Evolutionary conservation across 2,329 filamentous ascomycete genomes (phyloP), one percentile per base, ranked within the genome.

Genomic region (Aureobasidium sp.): DNA sequence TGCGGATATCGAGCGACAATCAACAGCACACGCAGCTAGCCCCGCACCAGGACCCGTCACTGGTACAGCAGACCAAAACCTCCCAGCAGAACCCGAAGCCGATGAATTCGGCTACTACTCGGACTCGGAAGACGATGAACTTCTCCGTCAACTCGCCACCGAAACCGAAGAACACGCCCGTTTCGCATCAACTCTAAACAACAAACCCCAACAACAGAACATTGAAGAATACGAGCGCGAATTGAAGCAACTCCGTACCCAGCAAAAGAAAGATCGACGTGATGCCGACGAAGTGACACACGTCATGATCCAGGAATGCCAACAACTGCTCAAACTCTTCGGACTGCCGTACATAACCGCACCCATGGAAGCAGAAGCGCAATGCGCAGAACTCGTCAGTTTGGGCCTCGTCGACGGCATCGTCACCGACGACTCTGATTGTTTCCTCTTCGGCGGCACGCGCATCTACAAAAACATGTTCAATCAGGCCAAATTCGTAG

Each of bases 401-500:
- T 75, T 97, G 0, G 88, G 89, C 0, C 80, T 97, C 0, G 94
- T 98, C 7, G 94, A 98, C 66, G 93, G 94, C 11, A 95, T 98
- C 57, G 90, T 98, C 25, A 98, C 94, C 0, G 93, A 98, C 63
- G 93, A 98, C 66, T 94, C 87, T 2, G 93, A 98, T 73, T 94
- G 85, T 0, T 98, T 98, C 64, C 79, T 98, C 1, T 98, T 98
- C 68, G 94, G 93, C 16, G 94, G 93, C 32, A 98, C 90, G 0
- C 79, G 91, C 16, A 86, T 98, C 19, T 98, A 98, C 77, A 98
- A 98, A 70, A 98, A 98, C 74, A 95, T 98, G 90, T 98, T 98
- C 76, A 98, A 96, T 70, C 85, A 89, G 62, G 93, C 93, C 68
- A 98, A 98, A 67, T 95, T 89, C 62, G 93, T 98, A 37, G 93